phyloP scores from a whole-genome alignment of 106 monocot species.

The Alisma plantagoaquatica region DNA sequence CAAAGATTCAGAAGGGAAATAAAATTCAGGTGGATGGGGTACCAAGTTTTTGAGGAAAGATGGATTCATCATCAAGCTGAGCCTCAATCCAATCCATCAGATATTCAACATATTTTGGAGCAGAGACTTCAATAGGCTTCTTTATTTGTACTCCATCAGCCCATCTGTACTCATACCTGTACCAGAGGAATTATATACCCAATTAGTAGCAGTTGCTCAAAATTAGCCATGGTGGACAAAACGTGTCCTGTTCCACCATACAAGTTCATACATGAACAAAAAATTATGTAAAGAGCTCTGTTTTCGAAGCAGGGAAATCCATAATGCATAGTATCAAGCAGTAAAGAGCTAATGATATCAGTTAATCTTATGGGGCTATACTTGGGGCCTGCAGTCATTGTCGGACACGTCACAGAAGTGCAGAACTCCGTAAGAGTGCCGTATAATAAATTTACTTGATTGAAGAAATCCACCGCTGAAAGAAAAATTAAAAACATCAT shows the following conservation, averaged over 20 bases:
- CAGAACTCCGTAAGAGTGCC: conserved; percentile 96
- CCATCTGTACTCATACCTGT: conserved; percentile 98
- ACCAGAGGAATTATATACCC: no score
- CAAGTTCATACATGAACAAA: no score
- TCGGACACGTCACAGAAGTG: conserved; percentile 89
- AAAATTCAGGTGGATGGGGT: no score
- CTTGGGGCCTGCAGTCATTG: conserved; percentile 99
- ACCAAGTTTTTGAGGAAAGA: conserved; percentile 97
- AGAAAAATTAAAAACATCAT: conserved; percentile 10
- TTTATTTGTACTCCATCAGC: conserved; percentile 99
- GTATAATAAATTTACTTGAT: conserved; percentile 96
- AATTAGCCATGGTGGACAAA: no score
- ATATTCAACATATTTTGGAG: conserved; percentile 98
- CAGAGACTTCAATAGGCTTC: conserved; percentile 98
- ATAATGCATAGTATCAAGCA: no score
- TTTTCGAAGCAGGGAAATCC: no score
- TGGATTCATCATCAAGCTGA: conserved; percentile 93
- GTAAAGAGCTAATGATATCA: no score
- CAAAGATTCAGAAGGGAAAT: no score
- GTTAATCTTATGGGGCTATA: conserved; percentile 29
- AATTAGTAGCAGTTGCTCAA: no score
- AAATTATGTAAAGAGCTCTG: no score
- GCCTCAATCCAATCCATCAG: conserved; percentile 99
- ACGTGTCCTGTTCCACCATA: no score
- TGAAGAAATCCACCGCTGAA: conserved; percentile 99